A percentile compares a stretch with the other conserved stretches of the same genome.
Evolutionary conservation across 1,284 basidiomycete genomes (phyloP).

Genomic region (Ceratorhiza oryzae-sativae): DNA sequence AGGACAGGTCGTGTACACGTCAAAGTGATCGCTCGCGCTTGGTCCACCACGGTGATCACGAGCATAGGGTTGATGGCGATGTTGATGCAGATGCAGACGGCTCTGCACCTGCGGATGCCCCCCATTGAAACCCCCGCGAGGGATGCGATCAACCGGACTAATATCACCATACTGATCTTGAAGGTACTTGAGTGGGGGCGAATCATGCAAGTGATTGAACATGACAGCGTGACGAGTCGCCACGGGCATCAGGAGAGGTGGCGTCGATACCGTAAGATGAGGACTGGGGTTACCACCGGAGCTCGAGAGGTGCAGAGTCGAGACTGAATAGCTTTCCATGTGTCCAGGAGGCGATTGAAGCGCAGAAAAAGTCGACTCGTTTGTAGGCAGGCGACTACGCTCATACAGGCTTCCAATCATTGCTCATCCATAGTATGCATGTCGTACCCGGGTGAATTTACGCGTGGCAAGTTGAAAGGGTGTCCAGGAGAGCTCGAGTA

Average conservation of each 20-base stretch:
- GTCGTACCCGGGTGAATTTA: background rate
- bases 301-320: constrained; percentile 2
- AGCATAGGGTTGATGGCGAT: constrained; percentile 19
- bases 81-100: background rate
- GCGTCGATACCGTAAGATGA: background rate
- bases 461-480: background rate
- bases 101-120: background rate
- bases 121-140: background rate
- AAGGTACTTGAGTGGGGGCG: background rate
- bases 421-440: background rate
- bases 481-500: background rate
- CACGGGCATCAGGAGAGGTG: background rate
- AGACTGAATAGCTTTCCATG: background rate
- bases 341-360: constrained; percentile 1
- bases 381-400: background rate
- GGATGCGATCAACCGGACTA: background rate
- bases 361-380: background rate
- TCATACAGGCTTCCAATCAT: background rate
- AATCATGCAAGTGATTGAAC: background rate
- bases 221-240: background rate
- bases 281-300: too few relatives aligned
- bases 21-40: background rate
- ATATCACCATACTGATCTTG: background rate
- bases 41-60: background rate
- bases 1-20: background rate